Evolutionary conservation across 768 basidiomycete genomes (phyloP).

Genomic region (Suillus paluster): DNA sequence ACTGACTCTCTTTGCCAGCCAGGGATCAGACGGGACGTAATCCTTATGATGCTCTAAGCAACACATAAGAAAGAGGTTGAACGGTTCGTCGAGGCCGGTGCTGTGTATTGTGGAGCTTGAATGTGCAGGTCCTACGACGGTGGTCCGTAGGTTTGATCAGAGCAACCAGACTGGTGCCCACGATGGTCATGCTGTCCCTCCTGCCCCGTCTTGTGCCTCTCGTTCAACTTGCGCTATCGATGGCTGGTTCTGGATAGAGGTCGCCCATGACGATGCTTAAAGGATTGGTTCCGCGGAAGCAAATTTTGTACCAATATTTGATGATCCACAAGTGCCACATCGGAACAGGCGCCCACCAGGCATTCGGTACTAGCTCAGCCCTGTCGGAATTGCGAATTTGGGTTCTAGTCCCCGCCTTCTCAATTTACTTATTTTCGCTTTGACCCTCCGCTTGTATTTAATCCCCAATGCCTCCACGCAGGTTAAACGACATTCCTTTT

Average conservation of each 20-base stretch:
- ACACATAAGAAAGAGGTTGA: neutral
- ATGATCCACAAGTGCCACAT: neutral
- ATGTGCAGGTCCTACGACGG: neutral
- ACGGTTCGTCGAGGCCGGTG: neutral
- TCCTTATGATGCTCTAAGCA: neutral
- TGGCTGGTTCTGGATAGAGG: neutral
- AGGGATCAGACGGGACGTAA: neutral
- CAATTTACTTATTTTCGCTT: constrained; percentile 3
- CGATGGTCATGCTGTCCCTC: too few relatives aligned
- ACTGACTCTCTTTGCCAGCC: neutral
- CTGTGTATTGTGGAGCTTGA: neutral
- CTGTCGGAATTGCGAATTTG: constrained; percentile 10
- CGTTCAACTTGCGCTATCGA: neutral
- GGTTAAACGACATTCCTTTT: neutral
- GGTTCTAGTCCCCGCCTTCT: neutral
- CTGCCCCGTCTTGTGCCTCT: neutral
- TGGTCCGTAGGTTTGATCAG: neutral
- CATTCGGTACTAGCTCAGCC: constrained; percentile 6
- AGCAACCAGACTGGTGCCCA: neutral
- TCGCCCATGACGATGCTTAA: too few relatives aligned
- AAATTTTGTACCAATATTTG: constrained; percentile 2
- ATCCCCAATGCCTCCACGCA: neutral
- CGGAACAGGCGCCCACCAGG: neutral
- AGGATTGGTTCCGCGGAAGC: constrained; percentile 13
- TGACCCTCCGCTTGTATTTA: constrained; percentile 11